Base-by-base conservation (phyloP, 352 stramenopile genomes). In the Pythium sp. region DNA sequence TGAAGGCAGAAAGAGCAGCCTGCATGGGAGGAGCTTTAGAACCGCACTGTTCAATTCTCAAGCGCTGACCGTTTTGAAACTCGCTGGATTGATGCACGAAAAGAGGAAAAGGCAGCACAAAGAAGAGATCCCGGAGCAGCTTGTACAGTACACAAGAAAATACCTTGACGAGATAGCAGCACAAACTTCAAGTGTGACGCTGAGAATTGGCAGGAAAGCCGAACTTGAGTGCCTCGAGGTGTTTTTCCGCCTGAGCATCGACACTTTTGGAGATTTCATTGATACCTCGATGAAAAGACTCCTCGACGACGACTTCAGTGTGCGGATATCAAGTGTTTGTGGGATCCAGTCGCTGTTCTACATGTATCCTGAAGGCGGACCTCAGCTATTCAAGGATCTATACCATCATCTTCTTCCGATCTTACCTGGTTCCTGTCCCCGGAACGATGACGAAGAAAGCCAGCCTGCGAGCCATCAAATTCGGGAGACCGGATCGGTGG, bases 311-410 rank as follows among this genome's bases (percentile, higher is more conserved):
- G 86, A 90, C 46, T 67, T 82, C 12, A 71, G 67, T 30, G 89
- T 96, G 5, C 89, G 88, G 26, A 57, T 80, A 6, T 64, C 76
- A 7, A 77, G 84, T 7, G 74, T 81, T 11, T 70, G 67, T 51
- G 69, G 78, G 15, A 75, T 92, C 47, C 86, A 93, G 62, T 86
- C 86, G 5, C 30, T 94, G 22, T 90, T 89, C 62, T 90, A 82
- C 64, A 96, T 94, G 86, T 94, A 91, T 68, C 82, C 84, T 20
- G 85, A 94, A 59, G 89, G 87, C 20, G 71, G 79, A 9, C 55
- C 72, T 30, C 70, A 79, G 66, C 72, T 93, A 15, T 90, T 86
- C 69, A 73, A 72, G n/a, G 76, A 93, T 71, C 69, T 86, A 41
- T 80, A 74, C 24, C 47, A 75, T n/a, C 32, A 72, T n/a, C 54